Conservation (phyloP, 2,329 filamentous ascomycete genomes). For the Ilyonectria robusta region DNA sequence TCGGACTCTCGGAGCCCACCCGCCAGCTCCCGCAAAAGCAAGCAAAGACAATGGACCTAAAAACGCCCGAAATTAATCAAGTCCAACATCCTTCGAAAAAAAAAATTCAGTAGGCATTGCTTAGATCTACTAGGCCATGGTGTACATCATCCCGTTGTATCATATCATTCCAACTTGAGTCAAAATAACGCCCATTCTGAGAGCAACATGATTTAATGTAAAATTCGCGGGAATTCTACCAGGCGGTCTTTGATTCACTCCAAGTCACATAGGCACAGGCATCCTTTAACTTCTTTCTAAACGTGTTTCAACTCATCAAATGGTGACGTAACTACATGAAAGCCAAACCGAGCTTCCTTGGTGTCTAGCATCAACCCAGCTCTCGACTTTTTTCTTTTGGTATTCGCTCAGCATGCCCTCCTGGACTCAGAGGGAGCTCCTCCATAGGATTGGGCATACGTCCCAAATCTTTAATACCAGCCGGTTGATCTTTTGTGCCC, state of each 20-base stretch:
- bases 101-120: no score
- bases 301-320: constrained; percentile 57
- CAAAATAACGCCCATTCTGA: background rate
- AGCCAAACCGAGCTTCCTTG: constrained; percentile 55
- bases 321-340: constrained; percentile 61
- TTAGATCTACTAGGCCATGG: no score
- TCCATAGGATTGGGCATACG: constrained; percentile 47
- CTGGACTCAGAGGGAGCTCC: constrained; percentile 45
- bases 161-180: no score
- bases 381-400: constrained; percentile 51
- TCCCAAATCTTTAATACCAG: constrained; percentile 52
- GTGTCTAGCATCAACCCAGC: constrained; percentile 56
- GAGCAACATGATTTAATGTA: background rate
- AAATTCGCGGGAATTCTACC: background rate
- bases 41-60: background rate
- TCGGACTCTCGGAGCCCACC: background rate
- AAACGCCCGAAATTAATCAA: no score
- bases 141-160: no score
- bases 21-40: background rate
- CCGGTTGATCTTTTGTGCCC: constrained; percentile 60
- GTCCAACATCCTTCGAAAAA: no score
- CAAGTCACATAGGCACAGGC: constrained; percentile 3
- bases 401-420: constrained; percentile 52
- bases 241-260: background rate
- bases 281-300: constrained; percentile 49